phyloP scores from a whole-genome alignment of 2,329 filamentous ascomycete genomes.

The Cladosporium austrohemisphaericum region DNA sequence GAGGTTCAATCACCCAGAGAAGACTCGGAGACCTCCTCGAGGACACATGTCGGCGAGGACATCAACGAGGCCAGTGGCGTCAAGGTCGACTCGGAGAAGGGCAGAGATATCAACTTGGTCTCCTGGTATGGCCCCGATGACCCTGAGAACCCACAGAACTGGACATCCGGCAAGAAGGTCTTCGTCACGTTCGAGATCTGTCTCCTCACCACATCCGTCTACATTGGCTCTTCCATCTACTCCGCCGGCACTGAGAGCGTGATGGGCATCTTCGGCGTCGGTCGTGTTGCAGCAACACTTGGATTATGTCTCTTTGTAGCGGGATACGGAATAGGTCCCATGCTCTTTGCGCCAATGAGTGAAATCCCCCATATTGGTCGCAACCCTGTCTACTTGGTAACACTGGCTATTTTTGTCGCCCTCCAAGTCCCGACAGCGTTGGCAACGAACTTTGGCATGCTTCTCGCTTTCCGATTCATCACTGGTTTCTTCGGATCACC shows the following conservation, averaged over 20 bases:
- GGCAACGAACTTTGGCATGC: constrained; percentile 48
- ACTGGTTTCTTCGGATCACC: constrained; percentile 48
- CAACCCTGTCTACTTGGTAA: constrained; percentile 46
- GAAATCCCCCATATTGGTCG: constrained; percentile 49
- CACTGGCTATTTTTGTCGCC: constrained; percentile 46
- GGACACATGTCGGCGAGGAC: constrained; percentile 24
- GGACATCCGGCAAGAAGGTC: constrained; percentile 36
- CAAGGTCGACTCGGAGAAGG: constrained; percentile 50
- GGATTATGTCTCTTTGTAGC: constrained; percentile 49
- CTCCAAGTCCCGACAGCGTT: constrained; percentile 46
- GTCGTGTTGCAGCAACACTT: constrained; percentile 40
- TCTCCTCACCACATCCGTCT: constrained; percentile 48
- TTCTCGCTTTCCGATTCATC: constrained; percentile 50
- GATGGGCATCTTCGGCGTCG: constrained; percentile 42
- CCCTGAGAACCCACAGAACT: constrained; percentile 33
- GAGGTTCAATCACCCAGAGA: constrained; percentile 5
- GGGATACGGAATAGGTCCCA: constrained; percentile 48
- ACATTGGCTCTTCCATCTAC: constrained; percentile 51
- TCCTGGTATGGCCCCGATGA: constrained; percentile 51
- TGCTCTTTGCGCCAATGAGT: constrained; percentile 42
- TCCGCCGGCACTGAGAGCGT: constrained; percentile 41
- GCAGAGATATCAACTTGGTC: constrained; percentile 48
- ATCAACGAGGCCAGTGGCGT: constrained; percentile 41
- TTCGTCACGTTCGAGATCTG: constrained; percentile 45
- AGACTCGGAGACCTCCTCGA: constrained; percentile 22